A percentile compares a stretch with the other conserved stretches of the same genome.
Evolutionary conservation across 768 basidiomycete species (phyloP).

Genomic region (Leccinellum luteum): DNA sequence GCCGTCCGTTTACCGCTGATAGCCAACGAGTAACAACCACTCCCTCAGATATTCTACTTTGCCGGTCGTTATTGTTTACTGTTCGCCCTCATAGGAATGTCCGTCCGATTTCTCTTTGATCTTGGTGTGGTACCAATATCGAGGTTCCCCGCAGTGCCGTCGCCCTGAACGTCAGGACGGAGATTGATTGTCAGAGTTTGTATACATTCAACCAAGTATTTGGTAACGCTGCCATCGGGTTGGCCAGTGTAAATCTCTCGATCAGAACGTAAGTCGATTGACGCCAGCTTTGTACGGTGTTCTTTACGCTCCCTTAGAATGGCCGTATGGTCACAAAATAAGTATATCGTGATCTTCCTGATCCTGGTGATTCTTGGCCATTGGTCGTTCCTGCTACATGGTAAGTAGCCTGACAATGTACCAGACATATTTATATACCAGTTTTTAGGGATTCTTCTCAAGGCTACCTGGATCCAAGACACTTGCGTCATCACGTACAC

Average conservation of each 20-base stretch:
- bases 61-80: slow-evolving; percentile 63
- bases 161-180: slow-evolving; percentile 56
- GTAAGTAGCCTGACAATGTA: slow-evolving; percentile 29
- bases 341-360: slow-evolving; percentile 51
- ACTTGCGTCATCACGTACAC: slow-evolving; percentile 62
- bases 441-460: slow-evolving; percentile 51
- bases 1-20: neutral
- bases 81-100: slow-evolving; percentile 70
- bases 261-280: slow-evolving; percentile 54
- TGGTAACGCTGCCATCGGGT: slow-evolving; percentile 65
- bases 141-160: slow-evolving; percentile 40
- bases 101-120: slow-evolving; percentile 23
- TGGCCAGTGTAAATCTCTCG: slow-evolving; percentile 70
- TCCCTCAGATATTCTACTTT: slow-evolving; percentile 61
- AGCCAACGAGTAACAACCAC: neutral
- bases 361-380: slow-evolving; percentile 60
- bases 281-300: neutral
- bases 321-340: slow-evolving; percentile 65
- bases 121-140: neutral
- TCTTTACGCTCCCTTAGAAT: slow-evolving; percentile 41
- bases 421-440: neutral
- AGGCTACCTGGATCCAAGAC: slow-evolving; percentile 50
- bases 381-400: slow-evolving; percentile 70
- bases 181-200: slow-evolving; percentile 61
- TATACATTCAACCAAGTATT: slow-evolving; percentile 68